These are phyloP conservation scores for Umbelopsis sp. DNA, from an alignment of 192 early-diverging fungal species.

Conservation along the genomic window DNA sequence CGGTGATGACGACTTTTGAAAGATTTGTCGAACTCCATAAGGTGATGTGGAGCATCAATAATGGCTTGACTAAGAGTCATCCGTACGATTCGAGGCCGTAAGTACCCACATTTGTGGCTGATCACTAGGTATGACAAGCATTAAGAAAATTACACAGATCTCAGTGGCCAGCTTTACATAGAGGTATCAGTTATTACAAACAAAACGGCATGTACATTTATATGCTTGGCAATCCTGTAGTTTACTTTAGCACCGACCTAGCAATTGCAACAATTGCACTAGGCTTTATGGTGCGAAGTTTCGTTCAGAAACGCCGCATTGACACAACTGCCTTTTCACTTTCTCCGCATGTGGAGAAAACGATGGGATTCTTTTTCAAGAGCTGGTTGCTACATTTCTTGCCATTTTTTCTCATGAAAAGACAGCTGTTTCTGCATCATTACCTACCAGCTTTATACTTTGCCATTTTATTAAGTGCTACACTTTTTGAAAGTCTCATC, in stretches of 20 bases:
- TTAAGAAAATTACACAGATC: conserved; percentile 17
- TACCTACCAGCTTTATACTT: conserved; percentile 93
- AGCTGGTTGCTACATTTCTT: conserved; percentile 88
- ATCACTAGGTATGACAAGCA: background rate
- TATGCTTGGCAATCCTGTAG: conserved; percentile 85
- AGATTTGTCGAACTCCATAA: conserved; percentile 90
- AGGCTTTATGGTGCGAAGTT: conserved; percentile 51
- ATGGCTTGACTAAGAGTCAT: conserved; percentile 78
- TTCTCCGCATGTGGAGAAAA: conserved; percentile 50
- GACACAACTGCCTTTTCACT: conserved; percentile 32
- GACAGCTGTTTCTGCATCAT: conserved; percentile 90
- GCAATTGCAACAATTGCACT: conserved; percentile 60
- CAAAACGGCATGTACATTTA: conserved; percentile 73
- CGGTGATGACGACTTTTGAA: conserved; percentile 67
- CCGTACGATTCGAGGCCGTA: conserved; percentile 90
- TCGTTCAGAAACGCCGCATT: conserved; percentile 56
- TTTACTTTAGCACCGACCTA: conserved; percentile 76
- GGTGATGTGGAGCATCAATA: conserved; percentile 88
- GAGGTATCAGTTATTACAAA: conserved; percentile 90
- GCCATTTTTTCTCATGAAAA: conserved; percentile 88
- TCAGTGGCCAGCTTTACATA: conserved; percentile 81
- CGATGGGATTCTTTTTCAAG: conserved; percentile 68
- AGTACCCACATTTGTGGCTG: background rate
- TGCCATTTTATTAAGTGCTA: conserved; percentile 71
- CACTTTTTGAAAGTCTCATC: conserved; percentile 73